phyloP scores from a whole-genome alignment of 2,329 filamentous ascomycete genomes.

The Orbilia quercus region DNA sequence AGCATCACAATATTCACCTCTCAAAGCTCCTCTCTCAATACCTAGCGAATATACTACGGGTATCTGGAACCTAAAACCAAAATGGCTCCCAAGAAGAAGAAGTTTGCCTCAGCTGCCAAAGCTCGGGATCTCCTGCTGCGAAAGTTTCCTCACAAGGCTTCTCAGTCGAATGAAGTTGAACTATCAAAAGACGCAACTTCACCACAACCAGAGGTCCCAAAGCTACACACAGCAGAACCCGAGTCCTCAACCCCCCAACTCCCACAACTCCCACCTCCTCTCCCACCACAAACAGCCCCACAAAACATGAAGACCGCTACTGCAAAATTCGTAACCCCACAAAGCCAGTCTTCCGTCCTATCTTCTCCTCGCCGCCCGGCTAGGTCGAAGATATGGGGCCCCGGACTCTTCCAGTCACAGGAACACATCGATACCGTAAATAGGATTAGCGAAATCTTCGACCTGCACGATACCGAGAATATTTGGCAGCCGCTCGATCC shows the following conservation, averaged over 20 bases:
- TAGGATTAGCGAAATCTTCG: slow-evolving; percentile 19
- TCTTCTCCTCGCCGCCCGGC: neutral
- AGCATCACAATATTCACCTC: no score
- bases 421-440: slow-evolving; percentile 24
- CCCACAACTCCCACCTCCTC: neutral
- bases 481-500: slow-evolving; percentile 36
- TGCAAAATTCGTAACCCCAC: neutral
- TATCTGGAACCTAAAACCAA: neutral
- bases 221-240: neutral
- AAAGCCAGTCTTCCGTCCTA: neutral
- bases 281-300: neutral
- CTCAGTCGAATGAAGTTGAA: neutral
- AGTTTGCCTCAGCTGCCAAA: neutral
- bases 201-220: neutral
- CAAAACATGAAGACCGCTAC: neutral
- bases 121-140: neutral
- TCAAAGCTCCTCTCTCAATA: neutral
- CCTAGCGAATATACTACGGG: neutral
- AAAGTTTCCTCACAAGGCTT: slow-evolving; percentile 4
- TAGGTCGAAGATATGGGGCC: slow-evolving; percentile 10
- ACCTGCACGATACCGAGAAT: slow-evolving; percentile 8
- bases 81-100: neutral
- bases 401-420: slow-evolving; percentile 20
- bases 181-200: neutral
- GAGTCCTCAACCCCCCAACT: neutral